Evolutionary conservation across 179 eudicot species (phyloP).

Genomic region (Carnegiea gigantea): DNA sequence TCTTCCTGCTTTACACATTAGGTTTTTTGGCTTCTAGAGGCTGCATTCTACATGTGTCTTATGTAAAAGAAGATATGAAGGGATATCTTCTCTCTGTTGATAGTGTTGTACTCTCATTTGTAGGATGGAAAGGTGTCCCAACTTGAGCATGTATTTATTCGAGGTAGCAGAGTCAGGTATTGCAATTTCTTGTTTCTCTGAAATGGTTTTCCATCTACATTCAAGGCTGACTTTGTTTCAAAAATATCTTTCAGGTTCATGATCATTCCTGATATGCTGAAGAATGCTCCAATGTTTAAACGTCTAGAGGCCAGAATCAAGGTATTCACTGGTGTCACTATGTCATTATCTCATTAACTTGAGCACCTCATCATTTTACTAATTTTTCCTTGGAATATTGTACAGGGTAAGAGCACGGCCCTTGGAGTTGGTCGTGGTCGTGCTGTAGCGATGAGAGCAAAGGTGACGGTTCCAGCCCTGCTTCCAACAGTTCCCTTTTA

Average conservation of each 20-base stretch:
- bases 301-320: constrained; percentile 89
- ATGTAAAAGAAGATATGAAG: neutral
- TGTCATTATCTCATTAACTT: neutral
- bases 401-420: constrained; percentile 85
- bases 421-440: constrained; percentile 98
- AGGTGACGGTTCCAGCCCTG: constrained; percentile 38
- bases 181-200: neutral
- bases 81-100: neutral
- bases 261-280: constrained; percentile 96
- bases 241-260: constrained; percentile 65
- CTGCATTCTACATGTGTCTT: neutral
- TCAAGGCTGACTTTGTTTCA: neutral
- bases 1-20: neutral
- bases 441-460: constrained; percentile 91
- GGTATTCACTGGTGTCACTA: constrained; percentile 37
- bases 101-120: constrained; percentile 19
- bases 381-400: constrained; percentile 10
- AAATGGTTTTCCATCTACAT: neutral
- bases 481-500: neutral
- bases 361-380: neutral
- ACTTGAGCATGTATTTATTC: constrained; percentile 93
- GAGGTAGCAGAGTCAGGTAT: constrained; percentile 97
- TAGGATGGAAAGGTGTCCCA: constrained; percentile 95
- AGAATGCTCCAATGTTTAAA: constrained; percentile 98
- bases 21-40: neutral